These are phyloP conservation scores for Paecilomyces fulvus DNA, from an alignment of 2,329 filamentous ascomycete species.

Conservation along the genomic window DNA sequence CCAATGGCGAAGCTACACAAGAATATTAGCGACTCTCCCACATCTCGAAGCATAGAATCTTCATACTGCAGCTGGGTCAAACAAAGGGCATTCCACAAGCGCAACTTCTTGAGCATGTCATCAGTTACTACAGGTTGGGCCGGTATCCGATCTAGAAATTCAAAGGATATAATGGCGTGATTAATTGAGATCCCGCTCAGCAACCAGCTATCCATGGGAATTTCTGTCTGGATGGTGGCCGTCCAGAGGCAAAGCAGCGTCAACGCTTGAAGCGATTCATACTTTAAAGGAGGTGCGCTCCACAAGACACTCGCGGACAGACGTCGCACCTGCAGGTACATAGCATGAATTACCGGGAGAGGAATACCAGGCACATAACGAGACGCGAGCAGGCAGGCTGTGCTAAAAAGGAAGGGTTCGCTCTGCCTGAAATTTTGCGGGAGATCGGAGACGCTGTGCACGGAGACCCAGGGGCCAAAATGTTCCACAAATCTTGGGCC, in stretches of 20 bases:
- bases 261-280: constrained; percentile 23
- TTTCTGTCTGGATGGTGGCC: constrained; percentile 23
- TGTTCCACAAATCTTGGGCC: constrained; percentile 21
- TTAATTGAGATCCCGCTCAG: constrained; percentile 29
- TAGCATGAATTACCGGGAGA: constrained; percentile 17
- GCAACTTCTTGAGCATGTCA: constrained; percentile 21
- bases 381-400: constrained; percentile 24
- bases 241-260: constrained; percentile 24
- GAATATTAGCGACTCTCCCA: background rate
- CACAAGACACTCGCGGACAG: constrained; percentile 20
- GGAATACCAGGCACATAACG: constrained; percentile 25
- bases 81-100: constrained; percentile 27
- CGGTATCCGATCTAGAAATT: constrained; percentile 11
- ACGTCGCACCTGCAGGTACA: constrained; percentile 25
- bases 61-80: constrained; percentile 26
- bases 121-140: constrained; percentile 17
- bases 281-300: constrained; percentile 20
- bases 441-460: constrained; percentile 20
- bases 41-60: background rate
- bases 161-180: constrained; percentile 19
- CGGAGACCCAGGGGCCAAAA: constrained; percentile 24
- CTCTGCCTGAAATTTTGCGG: constrained; percentile 13
- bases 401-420: constrained; percentile 25
- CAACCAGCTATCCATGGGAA: constrained; percentile 27
- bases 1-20: constrained; percentile 2